Conservation (phyloP, 2,329 filamentous ascomycete species). For the Penicillium sp. region DNA sequence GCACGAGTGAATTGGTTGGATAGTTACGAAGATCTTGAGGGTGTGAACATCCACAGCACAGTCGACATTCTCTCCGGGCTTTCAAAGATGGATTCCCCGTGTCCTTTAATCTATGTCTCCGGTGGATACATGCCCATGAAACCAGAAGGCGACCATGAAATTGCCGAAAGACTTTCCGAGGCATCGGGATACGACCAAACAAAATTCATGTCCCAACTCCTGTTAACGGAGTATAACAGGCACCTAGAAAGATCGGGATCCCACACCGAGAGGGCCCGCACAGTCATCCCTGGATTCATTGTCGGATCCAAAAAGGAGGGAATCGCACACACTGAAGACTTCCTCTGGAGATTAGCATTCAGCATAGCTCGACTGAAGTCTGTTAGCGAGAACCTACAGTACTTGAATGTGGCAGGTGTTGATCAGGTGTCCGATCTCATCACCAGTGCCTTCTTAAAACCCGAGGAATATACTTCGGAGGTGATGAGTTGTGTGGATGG, state of each 20-base stretch:
- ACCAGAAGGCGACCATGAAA: neutral
- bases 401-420: conserved; percentile 9
- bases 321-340: conserved; percentile 11
- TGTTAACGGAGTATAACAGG: conserved; percentile 3
- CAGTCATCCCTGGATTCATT: conserved; percentile 9
- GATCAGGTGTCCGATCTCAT: conserved; percentile 11
- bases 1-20: conserved; percentile 11
- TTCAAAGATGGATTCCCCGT: neutral
- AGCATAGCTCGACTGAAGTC: conserved; percentile 1
- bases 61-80: conserved; percentile 7
- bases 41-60: conserved; percentile 9
- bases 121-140: conserved; percentile 5
- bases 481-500: neutral
- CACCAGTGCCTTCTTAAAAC: neutral
- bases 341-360: conserved; percentile 6
- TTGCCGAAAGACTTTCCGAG: conserved; percentile 5
- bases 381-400: conserved; percentile 1
- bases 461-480: neutral
- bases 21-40: conserved; percentile 5
- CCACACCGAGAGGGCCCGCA: neutral
- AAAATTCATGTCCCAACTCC: conserved; percentile 9
- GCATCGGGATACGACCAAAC: conserved; percentile 10
- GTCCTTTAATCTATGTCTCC: conserved; percentile 4
- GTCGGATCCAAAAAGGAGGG: conserved; percentile 9
- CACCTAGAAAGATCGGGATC: neutral